These are phyloP conservation scores for Rachicladosporium sp. DNA, from an alignment of 2,329 filamentous ascomycete species.

Conservation along the genomic window DNA sequence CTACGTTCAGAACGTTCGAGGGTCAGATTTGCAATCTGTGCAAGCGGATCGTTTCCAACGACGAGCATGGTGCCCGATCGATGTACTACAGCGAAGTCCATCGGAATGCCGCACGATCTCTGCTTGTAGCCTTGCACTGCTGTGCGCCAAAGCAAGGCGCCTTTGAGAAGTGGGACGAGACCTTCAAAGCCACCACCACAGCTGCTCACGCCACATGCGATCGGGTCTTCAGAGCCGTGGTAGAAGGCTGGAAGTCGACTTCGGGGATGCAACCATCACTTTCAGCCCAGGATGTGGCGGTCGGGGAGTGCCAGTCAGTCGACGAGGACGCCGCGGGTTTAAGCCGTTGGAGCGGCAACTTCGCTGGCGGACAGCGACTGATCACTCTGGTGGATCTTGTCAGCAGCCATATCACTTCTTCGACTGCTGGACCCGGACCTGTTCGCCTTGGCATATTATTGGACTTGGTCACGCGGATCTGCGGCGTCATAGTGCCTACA, in stretches of 20 bases:
- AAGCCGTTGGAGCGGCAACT: slow-evolving; percentile 62
- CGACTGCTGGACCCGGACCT: slow-evolving; percentile 53
- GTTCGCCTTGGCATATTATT: slow-evolving; percentile 56
- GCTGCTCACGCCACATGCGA: slow-evolving; percentile 61
- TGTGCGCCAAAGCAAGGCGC: slow-evolving; percentile 73
- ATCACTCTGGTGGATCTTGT: slow-evolving; percentile 54
- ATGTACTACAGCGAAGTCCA: slow-evolving; percentile 12
- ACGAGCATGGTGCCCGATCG: slow-evolving; percentile 16
- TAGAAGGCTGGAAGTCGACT: slow-evolving; percentile 69
- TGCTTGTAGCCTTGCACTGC: slow-evolving; percentile 62
- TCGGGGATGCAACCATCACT: slow-evolving; percentile 27
- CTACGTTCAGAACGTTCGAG: slow-evolving; percentile 66
- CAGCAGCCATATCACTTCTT: slow-evolving; percentile 47
- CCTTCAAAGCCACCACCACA: slow-evolving; percentile 48
- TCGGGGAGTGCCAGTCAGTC: slow-evolving; percentile 8
- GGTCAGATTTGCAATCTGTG: slow-evolving; percentile 42
- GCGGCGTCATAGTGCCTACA: slow-evolving; percentile 48
- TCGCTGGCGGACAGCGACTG: slow-evolving; percentile 58
- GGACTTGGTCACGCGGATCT: slow-evolving; percentile 58
- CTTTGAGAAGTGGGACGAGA: slow-evolving; percentile 65
- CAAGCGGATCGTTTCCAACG: slow-evolving; percentile 23
- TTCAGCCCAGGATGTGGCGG: slow-evolving; percentile 8
- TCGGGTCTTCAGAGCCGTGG: slow-evolving; percentile 62
- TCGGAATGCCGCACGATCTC: slow-evolving; percentile 43
- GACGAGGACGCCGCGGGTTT: slow-evolving; percentile 34